phyloP scores from a whole-genome alignment of 2,329 filamentous ascomycete species.

The Pseudophaeomoniella oleicola region DNA sequence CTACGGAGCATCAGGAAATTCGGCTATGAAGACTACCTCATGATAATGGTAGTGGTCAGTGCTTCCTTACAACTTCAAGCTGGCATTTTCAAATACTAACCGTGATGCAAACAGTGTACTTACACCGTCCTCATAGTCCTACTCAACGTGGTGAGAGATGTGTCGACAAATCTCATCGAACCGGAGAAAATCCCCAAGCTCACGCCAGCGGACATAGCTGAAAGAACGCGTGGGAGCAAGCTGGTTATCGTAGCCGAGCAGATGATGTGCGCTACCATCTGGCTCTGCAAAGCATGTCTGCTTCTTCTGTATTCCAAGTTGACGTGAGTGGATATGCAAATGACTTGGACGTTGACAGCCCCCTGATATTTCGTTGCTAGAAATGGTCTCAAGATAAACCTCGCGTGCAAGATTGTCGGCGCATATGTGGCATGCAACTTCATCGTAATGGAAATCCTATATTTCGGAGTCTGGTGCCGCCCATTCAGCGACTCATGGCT shows the following conservation, averaged over 20 bases:
- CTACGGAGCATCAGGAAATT: conserved; percentile 10
- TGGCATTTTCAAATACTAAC: background rate
- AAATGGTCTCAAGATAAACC: conserved; percentile 15
- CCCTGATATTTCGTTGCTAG: conserved; percentile 6
- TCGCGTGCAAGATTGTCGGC: conserved; percentile 26
- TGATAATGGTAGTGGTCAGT: conserved; percentile 33
- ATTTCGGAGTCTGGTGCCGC: conserved; percentile 39
- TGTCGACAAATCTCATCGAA: conserved; percentile 30
- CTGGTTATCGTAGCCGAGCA: conserved; percentile 39
- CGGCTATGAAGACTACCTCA: conserved; percentile 38
- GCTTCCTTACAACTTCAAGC: conserved; percentile 5
- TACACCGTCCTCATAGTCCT: conserved; percentile 29
- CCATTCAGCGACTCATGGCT: conserved; percentile 39
- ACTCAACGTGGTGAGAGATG: conserved; percentile 27
- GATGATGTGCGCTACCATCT: conserved; percentile 35
- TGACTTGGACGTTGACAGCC: conserved; percentile 8
- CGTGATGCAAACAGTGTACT: conserved; percentile 8
- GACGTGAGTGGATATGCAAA: conserved; percentile 25
- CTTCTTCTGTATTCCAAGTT: conserved; percentile 39
- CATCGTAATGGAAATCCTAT: conserved; percentile 34
- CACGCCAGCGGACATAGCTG: conserved; percentile 25
- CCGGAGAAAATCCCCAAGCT: conserved; percentile 24
- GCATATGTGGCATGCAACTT: conserved; percentile 31
- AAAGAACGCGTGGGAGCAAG: conserved; percentile 37
- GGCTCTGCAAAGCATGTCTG: conserved; percentile 39